phyloP scores from a whole-genome alignment of 257 asterid species.

The Datura wrightii region DNA sequence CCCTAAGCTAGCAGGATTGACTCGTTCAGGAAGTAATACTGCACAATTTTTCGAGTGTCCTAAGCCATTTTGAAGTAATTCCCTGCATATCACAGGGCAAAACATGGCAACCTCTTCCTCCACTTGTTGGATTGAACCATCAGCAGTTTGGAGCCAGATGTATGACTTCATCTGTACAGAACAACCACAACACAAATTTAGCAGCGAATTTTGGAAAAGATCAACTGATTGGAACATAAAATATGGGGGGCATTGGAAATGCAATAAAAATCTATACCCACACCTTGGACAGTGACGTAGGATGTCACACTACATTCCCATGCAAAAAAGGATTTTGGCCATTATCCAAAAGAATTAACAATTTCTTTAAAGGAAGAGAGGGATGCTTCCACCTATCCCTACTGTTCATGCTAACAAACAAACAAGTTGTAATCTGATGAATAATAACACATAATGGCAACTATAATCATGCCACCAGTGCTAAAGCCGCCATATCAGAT shows the following conservation, averaged over 20 bases:
- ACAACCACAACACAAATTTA: slow-evolving; percentile 22
- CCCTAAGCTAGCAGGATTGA: slow-evolving; percentile 51
- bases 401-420: not conserved
- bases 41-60: slow-evolving; percentile 56
- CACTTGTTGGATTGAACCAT: slow-evolving; percentile 61
- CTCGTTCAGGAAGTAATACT: slow-evolving; percentile 52
- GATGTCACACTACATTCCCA: slow-evolving; percentile 8
- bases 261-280: slow-evolving; percentile 19
- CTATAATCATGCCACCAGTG: not conserved
- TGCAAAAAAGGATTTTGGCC: slow-evolving; percentile 9
- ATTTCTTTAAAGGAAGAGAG: not conserved
- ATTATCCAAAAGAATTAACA: slow-evolving; percentile 16
- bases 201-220: slow-evolving; percentile 16
- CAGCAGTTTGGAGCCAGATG: slow-evolving; percentile 56
- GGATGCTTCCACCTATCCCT: not conserved
- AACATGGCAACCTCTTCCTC: slow-evolving; percentile 61
- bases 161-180: slow-evolving; percentile 48
- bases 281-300: not conserved
- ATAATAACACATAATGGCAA: not conserved
- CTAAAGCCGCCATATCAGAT: not conserved
- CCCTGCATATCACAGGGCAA: slow-evolving; percentile 58
- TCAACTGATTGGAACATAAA: slow-evolving; percentile 15
- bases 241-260: not conserved
- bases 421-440: slow-evolving; percentile 2
- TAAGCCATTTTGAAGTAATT: slow-evolving; percentile 50